These are phyloP conservation scores for Exserohilum rostratum DNA, from an alignment of 2,329 filamentous ascomycete genomes.

Conservation along the genomic window DNA sequence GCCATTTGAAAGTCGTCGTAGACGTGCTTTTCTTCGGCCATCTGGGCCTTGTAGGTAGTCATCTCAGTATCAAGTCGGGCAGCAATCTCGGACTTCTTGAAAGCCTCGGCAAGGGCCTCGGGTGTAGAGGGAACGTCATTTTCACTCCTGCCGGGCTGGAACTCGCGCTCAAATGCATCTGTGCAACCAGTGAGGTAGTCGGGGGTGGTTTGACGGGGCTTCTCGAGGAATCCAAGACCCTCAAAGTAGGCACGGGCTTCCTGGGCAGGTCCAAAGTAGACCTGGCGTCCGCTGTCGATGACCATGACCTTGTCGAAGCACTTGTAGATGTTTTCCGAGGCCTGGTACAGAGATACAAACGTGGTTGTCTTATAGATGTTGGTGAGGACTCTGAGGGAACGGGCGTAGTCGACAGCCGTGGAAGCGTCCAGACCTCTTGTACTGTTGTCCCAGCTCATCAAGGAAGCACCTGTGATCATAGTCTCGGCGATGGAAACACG, in stretches of 20 bases:
- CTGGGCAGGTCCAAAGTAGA: slow-evolving; percentile 73
- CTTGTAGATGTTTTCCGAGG: slow-evolving; percentile 79
- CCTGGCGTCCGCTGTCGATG: slow-evolving; percentile 75
- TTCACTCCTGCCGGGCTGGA: slow-evolving; percentile 68
- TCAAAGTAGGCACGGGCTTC: slow-evolving; percentile 79
- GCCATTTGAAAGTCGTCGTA: slow-evolving; percentile 79
- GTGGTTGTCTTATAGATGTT: slow-evolving; percentile 84
- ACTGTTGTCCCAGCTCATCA: slow-evolving; percentile 67
- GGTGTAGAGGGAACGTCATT: slow-evolving; percentile 72
- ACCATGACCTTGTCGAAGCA: slow-evolving; percentile 86
- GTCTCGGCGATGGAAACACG: slow-evolving; percentile 84
- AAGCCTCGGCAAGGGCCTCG: slow-evolving; percentile 71
- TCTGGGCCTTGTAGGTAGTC: slow-evolving; percentile 67
- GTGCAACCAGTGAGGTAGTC: slow-evolving; percentile 85
- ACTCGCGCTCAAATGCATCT: slow-evolving; percentile 81
- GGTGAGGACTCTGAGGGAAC: slow-evolving; percentile 65
- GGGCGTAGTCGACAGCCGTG: slow-evolving; percentile 57
- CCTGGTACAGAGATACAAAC: slow-evolving; percentile 86
- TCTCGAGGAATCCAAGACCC: slow-evolving; percentile 73
- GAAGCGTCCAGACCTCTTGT: slow-evolving; percentile 57
- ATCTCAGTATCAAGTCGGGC: slow-evolving; percentile 69
- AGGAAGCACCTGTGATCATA: slow-evolving; percentile 73
- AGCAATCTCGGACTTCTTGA: slow-evolving; percentile 67
- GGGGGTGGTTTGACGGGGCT: slow-evolving; percentile 78
- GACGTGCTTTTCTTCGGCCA: slow-evolving; percentile 68